A percentile compares a stretch with the other conserved stretches of the same genome.
phyloP scores from a whole-genome alignment of 306 rosid species.

The Heteromeles arbutifolia region DNA sequence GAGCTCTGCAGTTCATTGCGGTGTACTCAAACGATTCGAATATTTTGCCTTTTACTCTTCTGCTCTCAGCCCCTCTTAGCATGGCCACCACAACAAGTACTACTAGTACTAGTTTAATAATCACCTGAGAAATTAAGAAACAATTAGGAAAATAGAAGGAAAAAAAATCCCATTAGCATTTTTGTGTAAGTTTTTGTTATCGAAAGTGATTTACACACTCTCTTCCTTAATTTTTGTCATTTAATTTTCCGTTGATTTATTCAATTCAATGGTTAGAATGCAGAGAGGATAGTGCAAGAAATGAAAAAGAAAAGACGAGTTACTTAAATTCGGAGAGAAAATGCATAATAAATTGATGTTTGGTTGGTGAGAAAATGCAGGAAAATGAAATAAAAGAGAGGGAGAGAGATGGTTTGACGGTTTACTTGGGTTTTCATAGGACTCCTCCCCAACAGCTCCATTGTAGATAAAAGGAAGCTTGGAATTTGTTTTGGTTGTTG shows the following conservation, averaged over 20 bases:
- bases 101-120: constrained; percentile 1
- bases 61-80: constrained; percentile 14
- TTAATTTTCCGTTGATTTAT: no score
- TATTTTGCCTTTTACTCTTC: constrained; percentile 1
- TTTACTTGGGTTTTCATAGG: constrained; percentile 25
- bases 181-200: no score
- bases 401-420: background rate
- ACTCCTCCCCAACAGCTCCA: constrained; percentile 13
- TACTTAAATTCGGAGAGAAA: background rate
- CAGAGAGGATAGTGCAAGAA: no score
- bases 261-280: no score
- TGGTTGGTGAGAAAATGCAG: background rate
- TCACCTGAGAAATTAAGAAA: constrained; percentile 19
- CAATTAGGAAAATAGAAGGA: background rate
- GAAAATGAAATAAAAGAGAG: background rate
- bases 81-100: constrained; percentile 4
- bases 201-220: no score
- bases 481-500: constrained; percentile 10
- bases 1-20: constrained; percentile 43
- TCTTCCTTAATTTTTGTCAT: no score
- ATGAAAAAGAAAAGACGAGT: background rate
- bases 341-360: background rate
- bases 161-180: background rate
- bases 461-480: background rate
- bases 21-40: constrained; percentile 23